phyloP scores from a whole-genome alignment of 345 rosid species.

The Aethionema arabicum region DNA sequence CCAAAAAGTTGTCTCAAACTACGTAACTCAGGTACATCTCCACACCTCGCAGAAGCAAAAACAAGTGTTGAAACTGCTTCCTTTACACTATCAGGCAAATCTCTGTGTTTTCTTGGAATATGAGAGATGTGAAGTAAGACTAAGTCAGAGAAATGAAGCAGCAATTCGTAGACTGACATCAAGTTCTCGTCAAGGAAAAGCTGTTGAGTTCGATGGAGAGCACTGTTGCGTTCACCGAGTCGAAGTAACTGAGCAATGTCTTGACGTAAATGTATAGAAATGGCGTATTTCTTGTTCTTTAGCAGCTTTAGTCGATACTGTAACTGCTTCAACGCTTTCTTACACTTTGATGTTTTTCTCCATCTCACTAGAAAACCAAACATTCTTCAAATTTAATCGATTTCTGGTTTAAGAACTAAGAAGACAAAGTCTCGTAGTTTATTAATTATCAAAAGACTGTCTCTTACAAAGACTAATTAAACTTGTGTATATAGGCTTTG shows the following conservation, averaged over 20 bases:
- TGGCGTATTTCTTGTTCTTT: constrained; percentile 56
- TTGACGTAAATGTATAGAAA: constrained; percentile 54
- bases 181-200: constrained; percentile 53
- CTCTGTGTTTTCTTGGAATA: constrained; percentile 62
- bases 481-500: too few species aligned
- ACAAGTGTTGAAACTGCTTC: constrained; percentile 83
- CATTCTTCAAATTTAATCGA: constrained; percentile 34
- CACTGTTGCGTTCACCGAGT: constrained; percentile 50
- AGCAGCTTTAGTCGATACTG: constrained; percentile 59
- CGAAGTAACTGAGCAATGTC: constrained; percentile 67
- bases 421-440: too few species aligned
- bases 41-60: constrained; percentile 83
- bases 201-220: constrained; percentile 57
- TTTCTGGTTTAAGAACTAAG: too few species aligned
- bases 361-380: constrained; percentile 69
- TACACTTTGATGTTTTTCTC: constrained; percentile 77
- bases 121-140: constrained; percentile 51
- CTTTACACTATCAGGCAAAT: constrained; percentile 62
- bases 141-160: constrained; percentile 65
- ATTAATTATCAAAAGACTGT: too few species aligned
- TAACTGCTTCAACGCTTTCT: constrained; percentile 52
- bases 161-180: constrained; percentile 49
- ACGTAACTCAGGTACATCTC: constrained; percentile 79
- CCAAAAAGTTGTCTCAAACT: constrained; percentile 60
- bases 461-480: too few species aligned